Evolutionary conservation across 2,329 filamentous ascomycete species (phyloP), one percentile per base, ranked within the genome.

Genomic region (Diaporthe nobilis): DNA sequence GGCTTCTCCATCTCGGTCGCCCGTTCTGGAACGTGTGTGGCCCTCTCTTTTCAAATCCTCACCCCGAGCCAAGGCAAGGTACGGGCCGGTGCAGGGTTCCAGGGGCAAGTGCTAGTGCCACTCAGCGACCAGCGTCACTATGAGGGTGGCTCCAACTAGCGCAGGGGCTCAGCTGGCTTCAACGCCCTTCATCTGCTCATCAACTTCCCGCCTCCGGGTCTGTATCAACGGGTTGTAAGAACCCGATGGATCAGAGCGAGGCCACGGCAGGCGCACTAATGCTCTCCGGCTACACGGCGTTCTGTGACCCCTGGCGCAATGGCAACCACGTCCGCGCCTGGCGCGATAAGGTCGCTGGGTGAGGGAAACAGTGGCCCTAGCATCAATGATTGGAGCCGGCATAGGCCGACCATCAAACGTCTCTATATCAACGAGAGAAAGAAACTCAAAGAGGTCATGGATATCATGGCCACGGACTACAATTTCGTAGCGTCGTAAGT

Each of bases 401-500:
- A 78, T 42, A 76, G 70, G 75, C 72, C 77, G 17, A 76, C 61
- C 4, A 78, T 79, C 42, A 77, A 74, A n/a, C 67, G 68, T 10
- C 77, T 80, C 9, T 79, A 79, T 60, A 77, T 78, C 44, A 73
- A 78, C 44, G 72, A 80, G 72, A 57, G 73, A 55, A 78, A 67
- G 55, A 73, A 73, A 13, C 72, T 79, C 34, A 78, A 63, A 25
- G 78, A 79, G 17, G 77, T 79, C 20, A 70, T 78, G 65, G 73
- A 74, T 2, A 74, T 76, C 31, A 80, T 80, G 79, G 65, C 67
- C 44, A 68, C 53, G 31, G 71, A 78, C 2, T 61, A 79, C 42
- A 44, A 60, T 22, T 79, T 79, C 51, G 34, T 77, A 47, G 79
- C 76, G 34, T 79, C 79, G 79, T 80, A 68, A 75, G 77, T 60